Base-by-base conservation (phyloP, 495 filamentous ascomycete species). In the Halenospora varia region DNA sequence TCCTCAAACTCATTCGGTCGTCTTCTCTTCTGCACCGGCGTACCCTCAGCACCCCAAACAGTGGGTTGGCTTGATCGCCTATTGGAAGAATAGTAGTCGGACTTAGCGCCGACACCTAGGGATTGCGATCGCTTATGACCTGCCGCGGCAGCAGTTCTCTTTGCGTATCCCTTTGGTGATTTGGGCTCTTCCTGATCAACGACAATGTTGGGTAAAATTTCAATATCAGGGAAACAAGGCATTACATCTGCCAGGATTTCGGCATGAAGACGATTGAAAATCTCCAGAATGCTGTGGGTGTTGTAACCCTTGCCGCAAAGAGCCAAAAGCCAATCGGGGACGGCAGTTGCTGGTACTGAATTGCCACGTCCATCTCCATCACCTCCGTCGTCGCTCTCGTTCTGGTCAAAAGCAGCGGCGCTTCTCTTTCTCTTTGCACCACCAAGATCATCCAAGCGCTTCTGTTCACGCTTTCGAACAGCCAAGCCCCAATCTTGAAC, bases 151-250 rank as follows among this genome's bases (percentile, higher is more conserved):
- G 42, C 8, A 13, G 45, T 61, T 40, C 55, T 52, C 64, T 67
- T 73, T 20, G 56, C 39, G 19, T 61, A 59, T 19, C 57, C 61
- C 50, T 62, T 66, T 0, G 60, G 56, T 11, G 58, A 53, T 24
- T 55, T 58, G 9, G 55, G 47, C 42, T 62, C 51, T 10, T 65
- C 60, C 3, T 55, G 10, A 39, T 58, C 51, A 29, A 57, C 57
- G 25, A 53, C 40, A 53, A 84, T 83, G 22, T 73, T 75, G 3
- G 87, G 86, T 18, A 90, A 68, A 25, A 90, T 79, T 65, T 89
- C 86, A 29, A 90, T 76, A 61, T 88, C 86, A 0, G 87, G 87
- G 41, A 89, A 83, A 20, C 40, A 55, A 10, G 63, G 55, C 8
- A 74, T 62, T 2, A 39, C 47, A 0, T 60, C 59, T 10, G 52